Evolutionary conservation across 2,329 filamentous ascomycete species (phyloP), one percentile per base, ranked within the genome.

Genomic region (Aspergillus pseudoterreus): DNA sequence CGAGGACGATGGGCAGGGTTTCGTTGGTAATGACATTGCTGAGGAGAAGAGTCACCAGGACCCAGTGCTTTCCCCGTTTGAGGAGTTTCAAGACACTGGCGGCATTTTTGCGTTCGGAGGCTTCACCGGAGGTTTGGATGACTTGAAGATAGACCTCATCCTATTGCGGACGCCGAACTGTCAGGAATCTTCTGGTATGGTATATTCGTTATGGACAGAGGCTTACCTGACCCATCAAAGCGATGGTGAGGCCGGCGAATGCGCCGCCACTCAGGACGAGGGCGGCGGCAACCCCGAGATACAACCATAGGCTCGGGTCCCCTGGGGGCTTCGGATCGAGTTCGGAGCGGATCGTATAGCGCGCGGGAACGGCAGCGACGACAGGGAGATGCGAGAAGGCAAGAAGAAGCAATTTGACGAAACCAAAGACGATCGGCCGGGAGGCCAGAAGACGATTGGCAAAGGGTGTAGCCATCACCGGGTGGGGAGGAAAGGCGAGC

Each of bases 11-110:
- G 24, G 94, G 94, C 12, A 96, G 78, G 2, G 92, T 95, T 74
- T 97, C 94, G 71, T 99, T 97, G 59, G 95, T 95, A 63, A 99
- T 95, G 66, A 99, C 94, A 70, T 99, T 99, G 70, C 91, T 91
- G 50, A 99, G 78, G 6, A 99, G 81, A 22, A 99, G 76, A 2
- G 94, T 97, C 49, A 99, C 94, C 51, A 99, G 78, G 17, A 99
- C 92, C 94, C 94, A 99, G 72, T 99, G 94, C 71, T 99, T 99
- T 63, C 94, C 94, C 63, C 83, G 87, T 58, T 90, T 84, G 50
- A 99, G 75, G 24, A 99, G 77, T 41, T 84, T 80, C 61, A 94
- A 80, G 10, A 99, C 94, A 57, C 84, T 86, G 51, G 82, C 82
- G 0, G 94, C 94, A 67, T 96, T 90, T 66, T 85, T 90, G 65